These are phyloP conservation scores for Boletus rubroflammeus DNA, from an alignment of 768 basidiomycete species.

Conservation along the genomic window DNA sequence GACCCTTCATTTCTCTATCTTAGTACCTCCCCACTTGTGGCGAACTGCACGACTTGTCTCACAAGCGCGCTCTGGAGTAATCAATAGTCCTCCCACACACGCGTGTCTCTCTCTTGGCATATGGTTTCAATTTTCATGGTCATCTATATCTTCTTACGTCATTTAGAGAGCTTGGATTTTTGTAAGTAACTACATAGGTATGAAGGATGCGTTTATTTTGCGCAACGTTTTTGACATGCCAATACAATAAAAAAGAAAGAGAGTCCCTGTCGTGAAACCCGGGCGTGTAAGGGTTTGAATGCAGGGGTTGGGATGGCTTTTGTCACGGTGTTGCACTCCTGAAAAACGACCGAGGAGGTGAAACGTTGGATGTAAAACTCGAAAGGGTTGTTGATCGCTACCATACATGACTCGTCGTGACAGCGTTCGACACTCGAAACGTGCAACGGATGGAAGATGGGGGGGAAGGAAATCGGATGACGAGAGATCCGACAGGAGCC, in stretches of 20 bases:
- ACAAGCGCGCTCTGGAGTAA: neutral
- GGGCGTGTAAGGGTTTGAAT: neutral
- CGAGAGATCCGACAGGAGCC: no score
- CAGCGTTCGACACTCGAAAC: no score
- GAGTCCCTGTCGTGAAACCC: neutral
- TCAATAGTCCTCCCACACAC: neutral
- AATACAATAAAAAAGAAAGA: neutral
- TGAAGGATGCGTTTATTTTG: neutral
- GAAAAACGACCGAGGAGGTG: neutral
- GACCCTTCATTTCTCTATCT: conserved; percentile 4
- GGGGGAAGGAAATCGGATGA: no score
- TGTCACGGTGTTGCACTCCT: no score
- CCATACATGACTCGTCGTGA: no score
- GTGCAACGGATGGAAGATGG: no score
- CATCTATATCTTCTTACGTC: neutral
- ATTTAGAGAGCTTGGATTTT: neutral
- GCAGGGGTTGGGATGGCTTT: no score
- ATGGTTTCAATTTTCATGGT: neutral
- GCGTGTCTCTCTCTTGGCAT: neutral
- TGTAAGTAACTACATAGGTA: neutral
- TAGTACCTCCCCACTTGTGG: conserved; percentile 1
- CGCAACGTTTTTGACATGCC: neutral
- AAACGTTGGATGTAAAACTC: neutral
- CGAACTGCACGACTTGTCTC: neutral
- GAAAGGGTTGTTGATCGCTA: neutral